Conservation (phyloP, 1,139 yeast genomes). For the Zygosaccharomyces pseudobailii region DNA sequence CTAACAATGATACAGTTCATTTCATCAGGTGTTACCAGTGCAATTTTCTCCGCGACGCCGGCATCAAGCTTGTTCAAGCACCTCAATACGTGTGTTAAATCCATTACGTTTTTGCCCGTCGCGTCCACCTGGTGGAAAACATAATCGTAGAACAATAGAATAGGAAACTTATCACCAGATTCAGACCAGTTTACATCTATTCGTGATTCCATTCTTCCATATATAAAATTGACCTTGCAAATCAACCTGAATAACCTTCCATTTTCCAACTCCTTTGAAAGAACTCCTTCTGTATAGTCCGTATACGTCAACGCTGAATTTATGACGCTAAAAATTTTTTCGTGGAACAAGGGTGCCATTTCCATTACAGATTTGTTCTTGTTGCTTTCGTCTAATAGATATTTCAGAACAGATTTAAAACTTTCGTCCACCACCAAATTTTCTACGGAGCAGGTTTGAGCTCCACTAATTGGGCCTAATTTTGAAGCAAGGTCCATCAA, state of each 20-base stretch:
- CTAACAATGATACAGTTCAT: conserved; percentile 74
- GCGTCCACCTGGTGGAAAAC: conserved; percentile 83
- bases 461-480: conserved; percentile 32
- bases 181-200: conserved; percentile 62
- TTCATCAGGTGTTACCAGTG: conserved; percentile 80
- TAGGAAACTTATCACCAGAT: conserved; percentile 69
- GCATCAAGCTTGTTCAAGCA: conserved; percentile 87
- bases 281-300: conserved; percentile 64
- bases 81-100: conserved; percentile 74
- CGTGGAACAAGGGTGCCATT: conserved; percentile 22
- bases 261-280: conserved; percentile 77
- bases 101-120: conserved; percentile 69
- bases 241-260: conserved; percentile 79
- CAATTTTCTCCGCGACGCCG: conserved; percentile 77
- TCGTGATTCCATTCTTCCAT: conserved; percentile 67
- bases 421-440: conserved; percentile 33
- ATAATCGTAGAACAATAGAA: conserved; percentile 75
- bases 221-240: conserved; percentile 72
- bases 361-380: conserved; percentile 30
- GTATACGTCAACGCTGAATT: conserved; percentile 53
- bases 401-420: conserved; percentile 36
- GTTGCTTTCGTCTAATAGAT: conserved; percentile 32
- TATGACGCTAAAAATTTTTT: conserved; percentile 40
- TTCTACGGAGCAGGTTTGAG: conserved; percentile 20
- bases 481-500: conserved; percentile 53